phyloP scores from a whole-genome alignment of 2,329 filamentous ascomycete genomes.

The Huntiella abstrusa region DNA sequence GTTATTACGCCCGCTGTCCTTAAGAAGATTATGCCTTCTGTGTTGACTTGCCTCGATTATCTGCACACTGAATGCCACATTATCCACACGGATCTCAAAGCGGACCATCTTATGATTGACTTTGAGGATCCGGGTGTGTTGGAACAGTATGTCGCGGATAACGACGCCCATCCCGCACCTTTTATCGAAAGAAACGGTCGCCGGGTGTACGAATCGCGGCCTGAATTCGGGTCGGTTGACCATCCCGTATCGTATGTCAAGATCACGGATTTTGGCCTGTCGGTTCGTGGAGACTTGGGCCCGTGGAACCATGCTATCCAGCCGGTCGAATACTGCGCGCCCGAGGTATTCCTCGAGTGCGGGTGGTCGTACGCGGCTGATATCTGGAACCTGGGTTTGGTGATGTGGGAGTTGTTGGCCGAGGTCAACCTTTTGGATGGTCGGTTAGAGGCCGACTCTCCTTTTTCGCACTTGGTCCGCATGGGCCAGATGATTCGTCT shows the following conservation, averaged over 20 bases:
- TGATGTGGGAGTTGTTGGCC: slow-evolving; percentile 18
- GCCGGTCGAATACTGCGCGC: slow-evolving; percentile 17
- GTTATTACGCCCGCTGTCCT: slow-evolving; percentile 21
- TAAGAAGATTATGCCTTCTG: slow-evolving; percentile 17
- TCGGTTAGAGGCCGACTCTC: slow-evolving; percentile 9
- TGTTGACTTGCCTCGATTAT: slow-evolving; percentile 23
- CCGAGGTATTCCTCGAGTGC: slow-evolving; percentile 17
- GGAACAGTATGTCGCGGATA: slow-evolving; percentile 14
- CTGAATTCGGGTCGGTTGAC: slow-evolving; percentile 15
- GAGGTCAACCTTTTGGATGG: slow-evolving; percentile 16
- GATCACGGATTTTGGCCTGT: slow-evolving; percentile 17
- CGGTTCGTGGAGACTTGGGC: slow-evolving; percentile 14
- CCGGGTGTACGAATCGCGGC: slow-evolving; percentile 13
- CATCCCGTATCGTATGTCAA: slow-evolving; percentile 10
- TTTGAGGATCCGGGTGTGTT: slow-evolving; percentile 14
- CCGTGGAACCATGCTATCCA: slow-evolving; percentile 16
- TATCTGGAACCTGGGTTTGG: slow-evolving; percentile 15
- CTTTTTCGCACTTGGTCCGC: slow-evolving; percentile 15
- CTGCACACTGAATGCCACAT: slow-evolving; percentile 25
- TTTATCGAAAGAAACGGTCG: slow-evolving; percentile 14
- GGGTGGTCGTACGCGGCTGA: slow-evolving; percentile 18
- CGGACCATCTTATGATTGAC: slow-evolving; percentile 16
- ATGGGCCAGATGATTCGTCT: slow-evolving; percentile 18
- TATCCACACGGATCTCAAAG: slow-evolving; percentile 28
- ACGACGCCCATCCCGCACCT: slow-evolving; percentile 14